Evolutionary conservation across 306 rosid species (phyloP), one percentile per base, ranked within the genome.

Genomic region (Vicia sativa): DNA sequence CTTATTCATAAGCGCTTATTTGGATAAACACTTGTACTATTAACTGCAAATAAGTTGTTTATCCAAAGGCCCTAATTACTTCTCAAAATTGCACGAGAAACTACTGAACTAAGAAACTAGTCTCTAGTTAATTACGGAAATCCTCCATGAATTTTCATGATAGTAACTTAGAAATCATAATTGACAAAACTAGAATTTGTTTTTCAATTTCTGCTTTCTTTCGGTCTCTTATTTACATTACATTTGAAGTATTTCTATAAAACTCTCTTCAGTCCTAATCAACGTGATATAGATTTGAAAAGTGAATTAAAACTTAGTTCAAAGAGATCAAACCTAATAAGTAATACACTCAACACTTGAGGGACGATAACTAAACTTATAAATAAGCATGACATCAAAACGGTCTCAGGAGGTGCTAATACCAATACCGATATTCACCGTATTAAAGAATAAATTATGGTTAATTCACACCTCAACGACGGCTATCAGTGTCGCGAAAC

Each of bases 121-220:
- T 14, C 49, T 62, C 67, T 19, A 62, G 49, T 61, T 39, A 19
- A 19, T 62, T 62, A 18, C 39, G 19, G 50, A 62, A 39, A 41
- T 21, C 19, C 19, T 12, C 50, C 35, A 39, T 21, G 50, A 41
- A 41, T 62, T 39, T 39, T 62, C 50, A 19, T 19, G 19, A 39
- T 39, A 61, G 16, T 61, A 38, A 37, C 31, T 61, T 37, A 38
- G 9, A 11, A 15, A 18, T 61, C 66, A 37, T 10, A 60, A 60
- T 11, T 60, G 11, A 39, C 19, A 18, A 19, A 61, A 38, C 16
- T 10, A 5, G 6, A 18, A 11, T 61, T 37, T 61, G 11, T 28
- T 37, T 37, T 61, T 4, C 49, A 61, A 38, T 10, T 37, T 38
- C 16, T 5, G 1, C 2, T 11, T 39, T 62, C 7, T 38, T 39